These are phyloP conservation scores for Taphrina populina DNA, from an alignment of 1,139 yeast genomes.

Conservation along the genomic window DNA sequence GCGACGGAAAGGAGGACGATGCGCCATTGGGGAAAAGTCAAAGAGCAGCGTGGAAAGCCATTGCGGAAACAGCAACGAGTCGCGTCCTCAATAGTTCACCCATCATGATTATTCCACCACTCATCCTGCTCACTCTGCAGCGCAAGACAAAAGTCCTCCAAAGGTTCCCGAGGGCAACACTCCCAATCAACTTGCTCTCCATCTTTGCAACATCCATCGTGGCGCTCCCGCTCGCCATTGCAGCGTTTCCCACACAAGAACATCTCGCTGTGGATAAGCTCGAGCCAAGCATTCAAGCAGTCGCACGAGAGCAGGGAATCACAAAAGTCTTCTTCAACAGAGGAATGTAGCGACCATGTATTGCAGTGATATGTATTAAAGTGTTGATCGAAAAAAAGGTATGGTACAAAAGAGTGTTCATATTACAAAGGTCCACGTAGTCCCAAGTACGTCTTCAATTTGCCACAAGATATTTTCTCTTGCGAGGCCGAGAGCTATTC, in stretches of 20 bases:
- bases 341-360: constrained; percentile 21
- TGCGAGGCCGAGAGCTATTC: constrained; percentile 12
- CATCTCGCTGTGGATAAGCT: constrained; percentile 1
- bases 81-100: constrained; percentile 96
- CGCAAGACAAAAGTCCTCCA: constrained; percentile 52
- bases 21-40: constrained; percentile 71
- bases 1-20: constrained; percentile 55
- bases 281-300: constrained; percentile 1
- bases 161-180: constrained; percentile 50
- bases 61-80: constrained; percentile 93
- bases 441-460: no score
- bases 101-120: constrained; percentile 92
- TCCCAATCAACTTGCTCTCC: constrained; percentile 73
- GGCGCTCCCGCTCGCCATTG: constrained; percentile 91
- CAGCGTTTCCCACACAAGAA: constrained; percentile 65
- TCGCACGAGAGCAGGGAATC: background rate
- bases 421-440: no score
- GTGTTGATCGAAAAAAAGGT: no score
- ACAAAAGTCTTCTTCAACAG: constrained; percentile 22
- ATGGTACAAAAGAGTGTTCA: no score
- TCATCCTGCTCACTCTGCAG: constrained; percentile 74
- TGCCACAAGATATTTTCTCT: background rate
- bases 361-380: no score
- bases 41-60: constrained; percentile 85
- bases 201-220: constrained; percentile 80